Base-by-base conservation (phyloP, 441 rosid genomes). In the Bocquillonia castaneifolia region DNA sequence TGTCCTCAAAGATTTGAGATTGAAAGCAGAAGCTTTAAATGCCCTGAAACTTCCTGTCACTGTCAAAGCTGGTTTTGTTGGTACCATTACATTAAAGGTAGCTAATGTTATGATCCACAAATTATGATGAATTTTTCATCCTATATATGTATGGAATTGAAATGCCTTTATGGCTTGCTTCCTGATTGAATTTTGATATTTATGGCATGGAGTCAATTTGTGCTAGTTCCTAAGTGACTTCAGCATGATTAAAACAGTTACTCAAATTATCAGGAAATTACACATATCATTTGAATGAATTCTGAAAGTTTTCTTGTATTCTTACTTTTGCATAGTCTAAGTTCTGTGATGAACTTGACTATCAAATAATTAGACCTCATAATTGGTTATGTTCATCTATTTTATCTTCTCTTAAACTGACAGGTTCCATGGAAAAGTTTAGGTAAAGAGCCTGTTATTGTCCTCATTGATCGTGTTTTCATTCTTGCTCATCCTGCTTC, bases 371-470 rank as follows among this genome's bases (percentile, higher is more conserved):
- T 69, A 57, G 53, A 36, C 10, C 63, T 52, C 18, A 20, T 64
- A 15, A 13, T 53, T 63, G 63, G n/a, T 53, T 40, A 59, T 42
- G 7, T 56, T 58, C 18, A 36, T 72, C 42, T 39, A 22, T 44
- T 31, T 59, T 58, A 48, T 23, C 17, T 51, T 36, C 23, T 66
- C 65, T 64, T 47, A 51, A 47, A 28, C 28, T 80, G 70, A 64
- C 71, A 94, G 99, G 99, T 94, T 79, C 99, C 99, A 15, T 94
- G 99, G 98, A 92, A 94, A 83, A 83, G 99, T 76, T 78, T 94
- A 68, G 99, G 98, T 53, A 92, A 90, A 80, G 98, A 94, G 79
- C 96, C 99, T 29, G 99, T 94, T 29, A 85, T 94, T 75, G 97
- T 92, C 82, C 87, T 90, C 67, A 77, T 92, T 56, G 99, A 94